Conservation (phyloP, 2,329 filamentous ascomycete species). For the Colletotrichum neosansevieriae region DNA sequence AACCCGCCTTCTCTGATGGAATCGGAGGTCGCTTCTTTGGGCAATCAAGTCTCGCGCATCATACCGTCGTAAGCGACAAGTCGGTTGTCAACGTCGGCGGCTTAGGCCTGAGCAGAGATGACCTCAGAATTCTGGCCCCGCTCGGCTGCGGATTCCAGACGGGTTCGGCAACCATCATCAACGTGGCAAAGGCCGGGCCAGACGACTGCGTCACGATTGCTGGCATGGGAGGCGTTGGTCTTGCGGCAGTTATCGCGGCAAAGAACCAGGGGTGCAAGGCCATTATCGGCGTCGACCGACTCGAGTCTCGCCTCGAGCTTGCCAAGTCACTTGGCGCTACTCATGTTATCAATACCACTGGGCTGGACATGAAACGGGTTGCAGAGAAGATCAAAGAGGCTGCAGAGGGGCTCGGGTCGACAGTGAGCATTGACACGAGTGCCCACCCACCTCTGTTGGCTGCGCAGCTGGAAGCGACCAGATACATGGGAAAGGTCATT, state of each 20-base stretch:
- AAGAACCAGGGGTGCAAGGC: constrained; percentile 44
- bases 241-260: constrained; percentile 51
- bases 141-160: constrained; percentile 54
- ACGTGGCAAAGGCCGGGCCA: constrained; percentile 46
- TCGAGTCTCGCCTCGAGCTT: constrained; percentile 38
- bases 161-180: constrained; percentile 51
- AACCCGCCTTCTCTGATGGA: constrained; percentile 24
- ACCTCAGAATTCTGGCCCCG: constrained; percentile 48
- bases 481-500: constrained; percentile 60
- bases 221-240: constrained; percentile 51
- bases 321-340: constrained; percentile 50
- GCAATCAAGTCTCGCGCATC: constrained; percentile 49
- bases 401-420: constrained; percentile 59
- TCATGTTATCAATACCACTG: constrained; percentile 45
- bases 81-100: constrained; percentile 45
- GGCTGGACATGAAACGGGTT: constrained; percentile 43
- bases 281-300: constrained; percentile 47
- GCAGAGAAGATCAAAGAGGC: constrained; percentile 49
- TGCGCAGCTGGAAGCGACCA: constrained; percentile 55
- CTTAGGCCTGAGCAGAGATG: constrained; percentile 22
- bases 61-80: constrained; percentile 46
- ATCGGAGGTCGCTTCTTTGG: constrained; percentile 49
- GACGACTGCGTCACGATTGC: constrained; percentile 47
- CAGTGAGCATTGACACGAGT: constrained; percentile 63
- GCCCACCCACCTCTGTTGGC: constrained; percentile 55